Percentiles rank a stretch among this genome's conserved stretches.
Conservation (phyloP, 345 rosid genomes). For the Odontarrhena argentea region DNA sequence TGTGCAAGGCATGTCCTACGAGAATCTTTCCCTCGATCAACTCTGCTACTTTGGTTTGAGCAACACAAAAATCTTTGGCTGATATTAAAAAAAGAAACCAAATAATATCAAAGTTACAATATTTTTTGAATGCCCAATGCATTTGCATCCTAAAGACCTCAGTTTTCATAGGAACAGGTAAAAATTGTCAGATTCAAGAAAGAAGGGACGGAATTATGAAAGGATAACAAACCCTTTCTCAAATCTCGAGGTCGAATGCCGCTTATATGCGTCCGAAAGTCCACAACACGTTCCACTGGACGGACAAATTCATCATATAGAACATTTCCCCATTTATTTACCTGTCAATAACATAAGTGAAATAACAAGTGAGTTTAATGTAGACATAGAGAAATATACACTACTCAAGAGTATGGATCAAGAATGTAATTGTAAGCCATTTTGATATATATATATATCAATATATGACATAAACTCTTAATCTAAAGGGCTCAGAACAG, state of each 20-base stretch:
- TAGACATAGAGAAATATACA: constrained; percentile 5
- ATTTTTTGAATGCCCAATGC: not conserved
- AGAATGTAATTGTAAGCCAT: not conserved
- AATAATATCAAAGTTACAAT: not conserved
- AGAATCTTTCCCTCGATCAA: constrained; percentile 79
- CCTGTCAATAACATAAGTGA: constrained; percentile 54
- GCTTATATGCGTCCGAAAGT: constrained; percentile 85
- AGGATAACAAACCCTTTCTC: constrained; percentile 64
- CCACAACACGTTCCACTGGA: constrained; percentile 87
- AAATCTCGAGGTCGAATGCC: constrained; percentile 87
- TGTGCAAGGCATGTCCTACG: constrained; percentile 91
- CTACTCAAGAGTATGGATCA: not conserved
- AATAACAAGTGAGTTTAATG: constrained; percentile 21
- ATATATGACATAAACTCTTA: not conserved
- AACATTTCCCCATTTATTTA: constrained; percentile 91
- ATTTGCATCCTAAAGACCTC: not conserved
- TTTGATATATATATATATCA: no score
- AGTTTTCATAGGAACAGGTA: not conserved
- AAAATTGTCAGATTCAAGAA: constrained; percentile 5
- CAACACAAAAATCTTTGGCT: constrained; percentile 79
- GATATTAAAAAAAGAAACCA: constrained; percentile 22
- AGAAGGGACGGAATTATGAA: constrained; percentile 18
- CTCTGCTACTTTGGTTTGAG: constrained; percentile 85
- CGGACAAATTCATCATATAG: constrained; percentile 88
- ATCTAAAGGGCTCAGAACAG: not conserved